Conservation (phyloP, 2,329 filamentous ascomycete species). For the Microcyclosporella mali region DNA sequence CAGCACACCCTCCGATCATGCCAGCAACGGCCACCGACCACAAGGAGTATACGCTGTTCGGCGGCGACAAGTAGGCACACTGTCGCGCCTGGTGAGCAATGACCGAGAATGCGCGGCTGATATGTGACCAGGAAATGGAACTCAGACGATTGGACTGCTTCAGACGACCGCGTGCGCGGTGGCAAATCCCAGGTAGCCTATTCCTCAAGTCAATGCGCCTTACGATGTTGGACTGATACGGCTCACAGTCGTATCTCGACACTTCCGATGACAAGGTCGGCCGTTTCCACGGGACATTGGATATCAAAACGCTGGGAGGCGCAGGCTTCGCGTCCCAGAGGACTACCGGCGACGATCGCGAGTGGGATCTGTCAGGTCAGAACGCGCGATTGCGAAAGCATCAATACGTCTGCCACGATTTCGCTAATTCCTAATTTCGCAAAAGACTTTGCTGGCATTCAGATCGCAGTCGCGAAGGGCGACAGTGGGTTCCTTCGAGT, state of each 20-base stretch:
- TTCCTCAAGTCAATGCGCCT: conserved; percentile 1
- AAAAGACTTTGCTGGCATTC: conserved; percentile 5
- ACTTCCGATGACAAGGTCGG: conserved; percentile 35
- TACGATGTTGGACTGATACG: background rate
- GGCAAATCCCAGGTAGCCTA: conserved; percentile 53
- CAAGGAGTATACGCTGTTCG: conserved; percentile 27
- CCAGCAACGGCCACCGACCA: conserved; percentile 4
- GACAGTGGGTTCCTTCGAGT: conserved; percentile 5
- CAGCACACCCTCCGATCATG: conserved; percentile 1
- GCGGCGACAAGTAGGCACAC: conserved; percentile 27
- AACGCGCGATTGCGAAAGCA: conserved; percentile 48
- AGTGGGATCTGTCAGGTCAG: conserved; percentile 53
- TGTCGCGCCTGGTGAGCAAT: background rate
- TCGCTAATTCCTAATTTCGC: too few relatives aligned
- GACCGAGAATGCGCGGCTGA: background rate
- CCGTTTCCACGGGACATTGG: conserved; percentile 61
- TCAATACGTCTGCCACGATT: conserved; percentile 36
- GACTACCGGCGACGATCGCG: conserved; percentile 51
- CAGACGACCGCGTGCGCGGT: conserved; percentile 71
- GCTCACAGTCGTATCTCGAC: conserved; percentile 40
- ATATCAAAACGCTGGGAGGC: conserved; percentile 68
- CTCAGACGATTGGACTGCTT: conserved; percentile 57
- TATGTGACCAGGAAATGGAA: conserved; percentile 47
- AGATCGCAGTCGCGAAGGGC: conserved; percentile 16
- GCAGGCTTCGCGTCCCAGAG: conserved; percentile 78